Base-by-base conservation (phyloP, 2,329 filamentous ascomycete species). In the Pseudogymnoascus sp. region DNA sequence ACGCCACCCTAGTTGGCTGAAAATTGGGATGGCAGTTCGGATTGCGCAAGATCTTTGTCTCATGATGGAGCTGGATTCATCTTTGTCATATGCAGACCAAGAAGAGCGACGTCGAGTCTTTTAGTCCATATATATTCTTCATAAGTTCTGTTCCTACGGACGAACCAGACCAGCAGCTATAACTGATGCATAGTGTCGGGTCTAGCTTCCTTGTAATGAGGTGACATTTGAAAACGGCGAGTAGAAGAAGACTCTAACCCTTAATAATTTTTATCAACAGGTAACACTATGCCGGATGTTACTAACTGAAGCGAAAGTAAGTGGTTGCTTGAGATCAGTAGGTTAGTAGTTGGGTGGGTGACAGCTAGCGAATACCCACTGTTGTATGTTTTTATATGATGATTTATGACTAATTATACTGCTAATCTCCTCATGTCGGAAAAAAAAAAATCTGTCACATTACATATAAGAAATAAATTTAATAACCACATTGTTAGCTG, bases 61-160 rank as follows among this genome's bases (percentile, higher is more conserved):
- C 34, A 75, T 74, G 69, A 59, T 68, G 6, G 75, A 77, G 40
- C 71, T 73, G 0, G 60, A 66, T 0, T 6, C 37, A 0, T n/a
- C 49, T 31, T 66, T 74, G 3, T 34, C 66, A 3, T 61, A 59
- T 12, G 60, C 64, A 3, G 69, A 75, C 23, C 66, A 69, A 59
- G 74, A 75, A 62, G 75, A 77, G 63, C 68, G 73, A n/a, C 66
- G 75, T 4, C 65, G 72, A 9, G 69, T 73, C 0, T 77, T 76
- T 56, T 77, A 75, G 75, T 77, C 75, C 2, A 68, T 77, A 16
- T 77, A 76, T 61, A 68, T 77, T 5, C 66, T 76, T 1, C 75
- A 77, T 62, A 71, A 71, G 34, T 68, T 77, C 3, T 70, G 75
- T 5, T 76, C 74, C 12, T 76, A 74, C 63, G 74, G 72, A 2